phyloP scores from a whole-genome alignment of 2,329 filamentous ascomycete species.

The Claviceps humidiphila region DNA sequence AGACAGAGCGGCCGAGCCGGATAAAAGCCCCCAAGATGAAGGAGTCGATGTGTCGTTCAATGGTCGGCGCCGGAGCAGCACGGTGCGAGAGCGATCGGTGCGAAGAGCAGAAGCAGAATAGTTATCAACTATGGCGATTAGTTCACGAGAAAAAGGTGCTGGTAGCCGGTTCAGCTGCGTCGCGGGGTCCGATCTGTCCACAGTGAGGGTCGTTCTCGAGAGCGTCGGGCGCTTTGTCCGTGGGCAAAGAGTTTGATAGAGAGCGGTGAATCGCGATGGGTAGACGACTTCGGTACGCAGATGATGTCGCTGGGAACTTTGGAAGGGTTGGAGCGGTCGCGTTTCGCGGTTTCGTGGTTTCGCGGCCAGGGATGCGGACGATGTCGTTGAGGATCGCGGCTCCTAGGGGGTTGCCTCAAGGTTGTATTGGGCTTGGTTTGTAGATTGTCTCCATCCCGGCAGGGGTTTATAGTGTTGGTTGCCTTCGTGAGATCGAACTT shows the following conservation, averaged over 20 bases:
- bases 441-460: conserved; percentile 3
- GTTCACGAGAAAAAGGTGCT: background rate
- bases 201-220: background rate
- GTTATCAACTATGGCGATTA: background rate
- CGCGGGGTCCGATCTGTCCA: background rate
- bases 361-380: background rate
- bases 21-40: background rate
- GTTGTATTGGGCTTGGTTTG: background rate
- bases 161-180: background rate
- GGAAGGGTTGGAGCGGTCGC: background rate
- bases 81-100: background rate
- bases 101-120: background rate
- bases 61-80: background rate
- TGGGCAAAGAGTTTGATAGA: too few relatives aligned
- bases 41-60: background rate
- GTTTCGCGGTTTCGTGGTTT: conserved; percentile 1
- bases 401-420: conserved; percentile 2
- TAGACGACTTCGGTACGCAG: background rate
- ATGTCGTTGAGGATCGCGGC: conserved; percentile 5
- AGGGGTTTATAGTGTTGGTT: conserved; percentile 6
- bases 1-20: background rate
- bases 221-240: background rate
- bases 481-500: background rate
- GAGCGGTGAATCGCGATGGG: too few relatives aligned
- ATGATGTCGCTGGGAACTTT: background rate